Evolutionary conservation across 2,329 filamentous ascomycete species (phyloP).

Genomic region (Pyrenophora graminea): DNA sequence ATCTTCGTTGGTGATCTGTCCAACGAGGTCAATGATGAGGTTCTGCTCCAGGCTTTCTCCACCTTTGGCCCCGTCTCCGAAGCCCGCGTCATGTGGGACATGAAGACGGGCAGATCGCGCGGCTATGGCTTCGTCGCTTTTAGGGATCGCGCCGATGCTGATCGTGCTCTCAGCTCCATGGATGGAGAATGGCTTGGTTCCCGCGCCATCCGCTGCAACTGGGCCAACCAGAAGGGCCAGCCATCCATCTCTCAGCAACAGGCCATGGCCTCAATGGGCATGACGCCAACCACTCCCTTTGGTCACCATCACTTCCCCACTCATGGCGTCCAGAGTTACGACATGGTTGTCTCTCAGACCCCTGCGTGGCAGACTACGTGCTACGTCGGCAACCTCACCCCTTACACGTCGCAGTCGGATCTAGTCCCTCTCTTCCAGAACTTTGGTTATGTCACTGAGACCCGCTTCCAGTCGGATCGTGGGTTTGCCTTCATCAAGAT

Average conservation of each 20-base stretch:
- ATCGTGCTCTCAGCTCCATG: conserved; percentile 96
- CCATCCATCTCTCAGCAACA: conserved; percentile 98
- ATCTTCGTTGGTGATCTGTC: conserved; percentile 98
- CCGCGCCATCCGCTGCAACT: conserved; percentile 97
- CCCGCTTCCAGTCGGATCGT: conserved; percentile 94
- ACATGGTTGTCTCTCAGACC: conserved; percentile 94
- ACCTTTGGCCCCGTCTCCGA: conserved; percentile 96
- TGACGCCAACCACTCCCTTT: conserved; percentile 95
- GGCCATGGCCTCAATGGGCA: conserved; percentile 95
- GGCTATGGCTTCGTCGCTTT: conserved; percentile 98
- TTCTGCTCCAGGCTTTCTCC: conserved; percentile 90
- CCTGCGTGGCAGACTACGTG: conserved; percentile 97
- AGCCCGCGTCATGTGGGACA: conserved; percentile 99
- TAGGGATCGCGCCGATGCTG: conserved; percentile 88
- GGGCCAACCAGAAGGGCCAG: conserved; percentile 99
- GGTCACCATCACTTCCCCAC: conserved; percentile 98
- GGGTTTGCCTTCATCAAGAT: conserved; percentile 99
- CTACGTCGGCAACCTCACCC: conserved; percentile 96
- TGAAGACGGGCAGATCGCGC: conserved; percentile 98
- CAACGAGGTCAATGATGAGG: conserved; percentile 98
- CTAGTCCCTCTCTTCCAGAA: conserved; percentile 98
- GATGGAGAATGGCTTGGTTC: conserved; percentile 99
- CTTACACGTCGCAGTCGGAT: conserved; percentile 95
- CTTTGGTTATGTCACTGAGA: conserved; percentile 96
- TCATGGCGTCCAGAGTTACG: conserved; percentile 94